These are phyloP conservation scores for Adenanthera pavonina DNA, from an alignment of 306 rosid genomes.

Conservation along the genomic window DNA sequence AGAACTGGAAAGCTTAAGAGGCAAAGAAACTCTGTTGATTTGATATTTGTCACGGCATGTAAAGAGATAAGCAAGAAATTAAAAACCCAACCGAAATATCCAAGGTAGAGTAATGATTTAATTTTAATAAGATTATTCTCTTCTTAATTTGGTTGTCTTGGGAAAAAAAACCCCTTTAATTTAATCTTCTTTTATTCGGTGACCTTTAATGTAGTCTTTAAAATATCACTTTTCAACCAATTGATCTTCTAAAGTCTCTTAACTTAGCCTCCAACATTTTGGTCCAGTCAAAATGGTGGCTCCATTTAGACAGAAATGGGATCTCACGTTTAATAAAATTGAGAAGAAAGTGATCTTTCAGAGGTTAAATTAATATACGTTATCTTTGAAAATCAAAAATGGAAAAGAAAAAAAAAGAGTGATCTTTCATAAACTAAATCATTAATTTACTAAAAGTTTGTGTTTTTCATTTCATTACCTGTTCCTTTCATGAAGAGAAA, in stretches of 20 bases:
- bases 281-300: not conserved
- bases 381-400: too few relatives aligned
- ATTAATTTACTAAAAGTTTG: not conserved
- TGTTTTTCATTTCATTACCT: constrained; percentile 63
- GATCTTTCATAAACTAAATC: not conserved
- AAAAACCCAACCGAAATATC: not conserved
- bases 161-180: not conserved
- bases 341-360: too few relatives aligned
- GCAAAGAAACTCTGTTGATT: not conserved
- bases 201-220: not conserved
- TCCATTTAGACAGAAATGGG: too few relatives aligned
- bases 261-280: not conserved
- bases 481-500: constrained; percentile 99
- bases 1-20: not conserved
- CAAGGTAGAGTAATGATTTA: not conserved
- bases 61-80: not conserved
- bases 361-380: too few relatives aligned
- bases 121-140: too few relatives aligned
- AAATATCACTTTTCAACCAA: not conserved
- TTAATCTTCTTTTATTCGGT: not conserved
- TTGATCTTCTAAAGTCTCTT: not conserved
- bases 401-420: not conserved
- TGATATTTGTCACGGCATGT: not conserved
- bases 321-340: too few relatives aligned
- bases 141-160: not conserved